Base-by-base conservation (phyloP, 805 yeast genomes). In the Kuraishia molischiana region DNA sequence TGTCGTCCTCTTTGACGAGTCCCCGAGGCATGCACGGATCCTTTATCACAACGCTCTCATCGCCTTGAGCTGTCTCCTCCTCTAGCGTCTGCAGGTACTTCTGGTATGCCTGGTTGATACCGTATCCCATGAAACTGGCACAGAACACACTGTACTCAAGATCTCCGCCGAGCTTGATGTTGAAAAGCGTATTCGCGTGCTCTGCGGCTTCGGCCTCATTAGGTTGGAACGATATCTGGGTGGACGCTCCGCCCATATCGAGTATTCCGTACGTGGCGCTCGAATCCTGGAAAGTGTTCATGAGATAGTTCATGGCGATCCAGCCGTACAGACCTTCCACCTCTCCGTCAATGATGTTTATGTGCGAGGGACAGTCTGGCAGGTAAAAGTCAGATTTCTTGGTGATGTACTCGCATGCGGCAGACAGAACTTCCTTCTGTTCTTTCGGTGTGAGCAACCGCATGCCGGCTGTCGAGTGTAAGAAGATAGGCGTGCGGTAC, bases 401-500 rank as follows among this genome's bases (percentile, higher is more conserved):
- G 35, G 56, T 56, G 30, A 79, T 53, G 44, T 75, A 77, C 6
- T 49, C 39, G 48, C 87, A 80, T 3, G 74, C 61, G 29, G 59
- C 57, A 13, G 57, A 61, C 40, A 78, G 49, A 15, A 78, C 64
- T 14, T 54, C 53, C 32, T 58, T 58, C 36, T 52, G 59, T 26
- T 72, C 71, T 10, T 63, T 58, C 1, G 79, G 81, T 17, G 66
- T 67, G 31, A 79, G 55, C 11, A 74, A 52, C 32, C 85, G 55
- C 76, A 79, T 69, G 0, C 85, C 85, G 0, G 82, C 86, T 0
- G 86, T 79, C 1, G 84, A 77, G 52, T 79, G 85, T 5, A 80
- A 51, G 45, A 77, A 79, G 1, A 80, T 63, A 0, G 89, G 89
- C 0, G 89, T 80, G 35, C 85, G 50, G 8, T 48, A 48, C 36